Percentiles rank a stretch among this genome's conserved stretches.
Evolutionary conservation across 192 early-diverging fungal species (phyloP).

Genomic region (Rhizophagus sp.): DNA sequence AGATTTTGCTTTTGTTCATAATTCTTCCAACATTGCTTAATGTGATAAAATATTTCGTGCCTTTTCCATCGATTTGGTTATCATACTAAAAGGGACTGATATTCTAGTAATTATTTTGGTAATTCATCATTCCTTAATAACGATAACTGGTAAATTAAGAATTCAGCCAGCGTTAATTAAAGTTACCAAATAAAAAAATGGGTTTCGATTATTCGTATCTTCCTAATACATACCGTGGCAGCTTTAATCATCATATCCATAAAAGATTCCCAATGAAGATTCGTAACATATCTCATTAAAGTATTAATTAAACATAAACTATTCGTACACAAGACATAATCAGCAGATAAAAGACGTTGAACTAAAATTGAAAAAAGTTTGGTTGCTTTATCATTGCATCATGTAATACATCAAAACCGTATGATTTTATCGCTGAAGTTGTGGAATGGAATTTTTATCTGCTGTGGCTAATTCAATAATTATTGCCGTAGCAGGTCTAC

Average conservation of each 20-base stretch:
- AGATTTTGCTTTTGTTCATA: constrained; percentile 53
- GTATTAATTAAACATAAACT: constrained; percentile 64
- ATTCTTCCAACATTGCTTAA: constrained; percentile 48
- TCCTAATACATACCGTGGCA: too few relatives aligned
- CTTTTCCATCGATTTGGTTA: constrained; percentile 56
- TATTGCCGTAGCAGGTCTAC: constrained; percentile 70
- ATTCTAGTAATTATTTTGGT: constrained; percentile 59
- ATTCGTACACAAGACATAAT: constrained; percentile 64
- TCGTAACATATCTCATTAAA: constrained; percentile 61
- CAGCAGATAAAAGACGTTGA: constrained; percentile 56
- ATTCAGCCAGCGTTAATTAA: too few relatives aligned
- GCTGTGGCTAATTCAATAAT: constrained; percentile 61
- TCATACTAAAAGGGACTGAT: constrained; percentile 59
- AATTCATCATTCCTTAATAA: constrained; percentile 60
- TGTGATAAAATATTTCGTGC: constrained; percentile 53
- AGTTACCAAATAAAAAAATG: too few relatives aligned
- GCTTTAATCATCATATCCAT: too few relatives aligned
- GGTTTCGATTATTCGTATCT: too few relatives aligned
- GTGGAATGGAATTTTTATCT: constrained; percentile 35
- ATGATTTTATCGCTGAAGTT: constrained; percentile 38
- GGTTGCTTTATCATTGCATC: constrained; percentile 49
- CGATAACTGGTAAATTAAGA: not conserved
- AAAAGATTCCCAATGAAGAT: constrained; percentile 50
- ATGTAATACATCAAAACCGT: constrained; percentile 57
- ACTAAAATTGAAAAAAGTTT: constrained; percentile 52